These are phyloP conservation scores for Pontederia crassipes DNA, from an alignment of 176 grass and related monocot species.

Conservation along the genomic window DNA sequence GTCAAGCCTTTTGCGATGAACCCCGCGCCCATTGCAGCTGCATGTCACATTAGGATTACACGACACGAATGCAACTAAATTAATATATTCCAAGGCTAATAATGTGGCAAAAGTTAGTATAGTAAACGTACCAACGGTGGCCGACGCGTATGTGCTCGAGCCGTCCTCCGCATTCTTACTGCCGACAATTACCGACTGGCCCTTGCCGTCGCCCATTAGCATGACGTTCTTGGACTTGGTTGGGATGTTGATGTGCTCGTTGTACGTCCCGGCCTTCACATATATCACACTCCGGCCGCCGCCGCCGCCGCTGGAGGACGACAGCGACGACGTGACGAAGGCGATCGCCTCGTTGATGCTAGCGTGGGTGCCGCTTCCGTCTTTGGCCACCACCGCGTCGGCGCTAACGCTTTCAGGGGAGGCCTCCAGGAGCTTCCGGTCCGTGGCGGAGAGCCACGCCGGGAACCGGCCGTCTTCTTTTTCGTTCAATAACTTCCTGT, in stretches of 20 bases:
- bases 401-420: constrained; percentile 19
- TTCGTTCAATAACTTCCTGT: constrained; percentile 2
- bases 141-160: constrained; percentile 55
- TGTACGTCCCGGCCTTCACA: constrained; percentile 72
- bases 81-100: too few relatives aligned
- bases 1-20: constrained; percentile 69
- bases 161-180: constrained; percentile 39
- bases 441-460: constrained; percentile 33
- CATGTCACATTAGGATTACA: background rate
- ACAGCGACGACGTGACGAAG: constrained; percentile 25
- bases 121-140: constrained; percentile 54
- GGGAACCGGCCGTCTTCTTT: constrained; percentile 20
- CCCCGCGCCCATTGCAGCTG: constrained; percentile 58
- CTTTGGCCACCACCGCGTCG: constrained; percentile 67
- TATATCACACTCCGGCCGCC: constrained; percentile 45
- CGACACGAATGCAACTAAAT: too few relatives aligned
- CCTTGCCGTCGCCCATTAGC: constrained; percentile 80
- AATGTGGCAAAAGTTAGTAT: background rate
- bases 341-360: constrained; percentile 64
- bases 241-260: constrained; percentile 57
- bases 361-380: constrained; percentile 65
- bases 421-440: constrained; percentile 43
- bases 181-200: constrained; percentile 58
- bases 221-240: constrained; percentile 45
- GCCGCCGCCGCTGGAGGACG: constrained; percentile 3